phyloP scores from a whole-genome alignment of 495 filamentous ascomycete genomes.

The Aspergillus heteromorphus region DNA sequence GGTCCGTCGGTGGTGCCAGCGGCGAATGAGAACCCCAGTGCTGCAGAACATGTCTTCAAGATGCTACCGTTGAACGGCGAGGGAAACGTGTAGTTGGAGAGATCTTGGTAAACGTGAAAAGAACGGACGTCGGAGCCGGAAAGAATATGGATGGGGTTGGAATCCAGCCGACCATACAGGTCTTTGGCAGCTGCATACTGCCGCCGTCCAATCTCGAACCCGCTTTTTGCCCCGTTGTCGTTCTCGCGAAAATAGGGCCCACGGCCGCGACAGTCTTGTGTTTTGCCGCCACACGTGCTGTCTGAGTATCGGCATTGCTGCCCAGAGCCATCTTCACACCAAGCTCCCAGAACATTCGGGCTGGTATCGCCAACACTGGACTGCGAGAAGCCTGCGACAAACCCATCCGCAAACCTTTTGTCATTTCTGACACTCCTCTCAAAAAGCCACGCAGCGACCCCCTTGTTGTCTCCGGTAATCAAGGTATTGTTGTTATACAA shows the following conservation, averaged over 20 bases:
- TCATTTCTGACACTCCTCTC: conserved; percentile 62
- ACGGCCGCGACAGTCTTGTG: conserved; percentile 74
- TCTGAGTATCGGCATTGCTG: conserved; percentile 63
- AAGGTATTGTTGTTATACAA: conserved; percentile 91
- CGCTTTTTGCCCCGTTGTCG: conserved; percentile 66
- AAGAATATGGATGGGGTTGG: conserved; percentile 38
- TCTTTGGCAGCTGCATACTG: conserved; percentile 60
- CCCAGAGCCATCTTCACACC: conserved; percentile 70
- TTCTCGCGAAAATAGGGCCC: conserved; percentile 73
- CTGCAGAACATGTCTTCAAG: conserved; percentile 79
- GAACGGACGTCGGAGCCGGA: conserved; percentile 58
- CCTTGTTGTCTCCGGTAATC: conserved; percentile 92
- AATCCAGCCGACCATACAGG: conserved; percentile 52
- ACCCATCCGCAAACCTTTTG: conserved; percentile 54
- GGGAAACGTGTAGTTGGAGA: conserved; percentile 67
- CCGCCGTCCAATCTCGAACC: conserved; percentile 65
- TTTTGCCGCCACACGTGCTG: conserved; percentile 74
- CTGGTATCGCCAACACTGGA: conserved; percentile 90
- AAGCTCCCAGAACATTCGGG: conserved; percentile 84
- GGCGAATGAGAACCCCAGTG: conserved; percentile 88
- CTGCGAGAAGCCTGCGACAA: conserved; percentile 92
- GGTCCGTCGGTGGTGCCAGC: conserved; percentile 93
- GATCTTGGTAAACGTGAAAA: conserved; percentile 70
- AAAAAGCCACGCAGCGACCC: conserved; percentile 81
- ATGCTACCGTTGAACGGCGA: conserved; percentile 68